Base-by-base conservation (phyloP, 306 rosid species). In the Quercus agrifolia region DNA sequence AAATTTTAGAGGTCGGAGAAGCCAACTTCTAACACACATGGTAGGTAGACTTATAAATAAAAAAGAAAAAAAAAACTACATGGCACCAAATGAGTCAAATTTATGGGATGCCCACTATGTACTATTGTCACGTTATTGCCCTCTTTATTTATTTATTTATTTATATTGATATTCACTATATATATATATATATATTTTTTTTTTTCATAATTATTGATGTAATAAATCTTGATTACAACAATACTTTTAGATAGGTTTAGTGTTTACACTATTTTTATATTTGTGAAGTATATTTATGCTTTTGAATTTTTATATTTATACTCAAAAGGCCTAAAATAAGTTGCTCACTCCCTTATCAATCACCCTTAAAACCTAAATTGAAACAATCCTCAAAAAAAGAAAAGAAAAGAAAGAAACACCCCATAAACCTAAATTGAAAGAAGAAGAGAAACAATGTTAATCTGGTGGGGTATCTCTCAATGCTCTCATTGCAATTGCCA, bases 31-130 rank as follows among this genome's bases (percentile, higher is more conserved):
- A 56, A 8, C 8, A 57, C 79, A 74, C 76, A 73, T 56, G 41
- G 87, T 33, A 13, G 49, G 72, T 56, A 66, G 62, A 70, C 57
- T 18, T 12, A 8, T 41, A 41, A 41, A 41, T 41, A 41, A 73
- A 69, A 63, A 52, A 31, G 54, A 27, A 49, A 31, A 66, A 52
- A 52, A 71, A 77, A 21, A 70, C 78, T 81, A 73, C 82, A 77
- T 80, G 90, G 79, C 82, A 83, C 89, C 82, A 78, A 80, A 86
- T 76, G 74, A 75, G 92, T 87, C 91, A 69, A 87, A 86, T 86
- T 83, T 93, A 87, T 74, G 88, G 84, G 92, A 88, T 89, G 82
- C 89, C 92, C 93, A 86, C 93, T 86, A 78, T 74, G 89, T 56
- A 74, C 78, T 71, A 80, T 87, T 91, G 88, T 76, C 85, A 79